These are phyloP conservation scores for Trichophyton mentagrophytes DNA, from an alignment of 2,329 filamentous ascomycete species.

Conservation along the genomic window DNA sequence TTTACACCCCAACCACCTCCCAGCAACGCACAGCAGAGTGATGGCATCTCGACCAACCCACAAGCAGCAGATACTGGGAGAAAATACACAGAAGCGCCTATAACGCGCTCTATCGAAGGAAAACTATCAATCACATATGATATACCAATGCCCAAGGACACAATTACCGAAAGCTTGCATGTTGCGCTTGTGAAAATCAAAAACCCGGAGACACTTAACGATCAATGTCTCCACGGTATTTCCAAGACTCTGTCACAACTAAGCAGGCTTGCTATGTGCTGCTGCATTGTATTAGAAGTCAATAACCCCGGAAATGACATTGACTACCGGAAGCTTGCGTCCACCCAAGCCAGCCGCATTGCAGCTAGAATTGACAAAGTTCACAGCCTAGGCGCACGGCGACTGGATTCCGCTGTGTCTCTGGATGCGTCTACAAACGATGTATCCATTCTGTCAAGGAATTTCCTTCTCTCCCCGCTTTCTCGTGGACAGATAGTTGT, in stretches of 20 bases:
- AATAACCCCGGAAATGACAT: conserved; percentile 12
- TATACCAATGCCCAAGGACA: conserved; percentile 22
- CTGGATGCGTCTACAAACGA: conserved; percentile 25
- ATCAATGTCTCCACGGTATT: conserved; percentile 58
- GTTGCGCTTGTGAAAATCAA: conserved; percentile 78
- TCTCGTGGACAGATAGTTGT: conserved; percentile 58
- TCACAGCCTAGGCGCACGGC: conserved; percentile 53
- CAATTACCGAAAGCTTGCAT: conserved; percentile 46
- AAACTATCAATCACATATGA: conserved; percentile 13
- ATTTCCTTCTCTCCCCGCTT: conserved; percentile 52
- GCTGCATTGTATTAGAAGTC: conserved; percentile 66
- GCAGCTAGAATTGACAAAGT: conserved; percentile 61
- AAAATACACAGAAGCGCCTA: neutral
- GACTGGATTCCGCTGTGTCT: conserved; percentile 48
- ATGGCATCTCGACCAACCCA: neutral
- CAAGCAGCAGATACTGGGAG: neutral
- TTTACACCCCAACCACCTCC: conserved; percentile 46
- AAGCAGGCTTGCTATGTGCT: conserved; percentile 64
- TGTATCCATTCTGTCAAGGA: conserved; percentile 29
- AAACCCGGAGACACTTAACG: conserved; percentile 56
- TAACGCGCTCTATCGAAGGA: neutral
- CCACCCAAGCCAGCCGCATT: conserved; percentile 58
- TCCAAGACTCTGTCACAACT: conserved; percentile 76
- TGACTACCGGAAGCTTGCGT: conserved; percentile 35
- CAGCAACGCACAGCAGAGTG: conserved; percentile 23